phyloP scores from a whole-genome alignment of 129 eudicot species.

The Solidago caesia region DNA sequence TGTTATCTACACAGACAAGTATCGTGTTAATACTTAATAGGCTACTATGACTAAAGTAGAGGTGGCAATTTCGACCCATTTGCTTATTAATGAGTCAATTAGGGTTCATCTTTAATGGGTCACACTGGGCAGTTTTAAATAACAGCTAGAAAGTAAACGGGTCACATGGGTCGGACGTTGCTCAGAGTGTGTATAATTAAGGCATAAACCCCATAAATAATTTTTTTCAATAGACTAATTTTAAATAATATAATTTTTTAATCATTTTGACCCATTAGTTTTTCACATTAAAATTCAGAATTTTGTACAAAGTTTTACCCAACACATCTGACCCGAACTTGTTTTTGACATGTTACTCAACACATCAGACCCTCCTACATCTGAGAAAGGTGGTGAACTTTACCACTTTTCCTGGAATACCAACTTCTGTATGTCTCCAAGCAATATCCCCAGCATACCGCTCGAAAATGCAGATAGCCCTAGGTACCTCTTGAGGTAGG shows the following conservation, averaged over 20 bases:
- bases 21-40: background rate
- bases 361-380: background rate
- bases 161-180: background rate
- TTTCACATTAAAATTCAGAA: background rate
- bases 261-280: background rate
- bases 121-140: background rate
- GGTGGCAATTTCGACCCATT: background rate
- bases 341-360: background rate
- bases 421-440: constrained; percentile 88
- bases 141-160: background rate
- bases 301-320: background rate
- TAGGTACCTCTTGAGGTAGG: constrained; percentile 37
- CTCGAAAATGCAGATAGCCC: constrained; percentile 71
- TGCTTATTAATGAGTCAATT: background rate
- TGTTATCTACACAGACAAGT: constrained; percentile 49
- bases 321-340: background rate
- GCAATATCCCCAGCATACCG: constrained; percentile 56
- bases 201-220: no score
- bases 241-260: background rate
- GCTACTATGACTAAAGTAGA: background rate
- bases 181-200: no score
- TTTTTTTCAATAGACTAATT: no score
- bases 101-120: background rate
- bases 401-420: constrained; percentile 87
- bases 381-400: background rate